These are phyloP conservation scores for Salix udensis DNA, from an alignment of 345 rosid genomes.

Conservation along the genomic window DNA sequence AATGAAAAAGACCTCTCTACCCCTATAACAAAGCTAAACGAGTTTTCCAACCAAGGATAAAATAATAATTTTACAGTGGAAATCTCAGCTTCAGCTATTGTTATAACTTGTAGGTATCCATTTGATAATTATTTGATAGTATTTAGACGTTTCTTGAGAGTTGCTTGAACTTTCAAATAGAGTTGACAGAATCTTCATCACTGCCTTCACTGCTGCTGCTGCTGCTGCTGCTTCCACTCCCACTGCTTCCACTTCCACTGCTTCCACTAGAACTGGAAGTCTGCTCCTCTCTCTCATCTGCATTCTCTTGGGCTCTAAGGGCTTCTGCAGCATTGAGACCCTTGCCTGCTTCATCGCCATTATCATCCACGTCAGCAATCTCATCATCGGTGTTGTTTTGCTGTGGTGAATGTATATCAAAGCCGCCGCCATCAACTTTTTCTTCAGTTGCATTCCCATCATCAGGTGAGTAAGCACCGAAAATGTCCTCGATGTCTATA, in stretches of 20 bases:
- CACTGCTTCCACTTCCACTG: constrained; percentile 66
- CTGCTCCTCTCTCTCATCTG: constrained; percentile 32
- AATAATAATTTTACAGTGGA: too few relatives aligned
- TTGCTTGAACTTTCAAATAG: constrained; percentile 36
- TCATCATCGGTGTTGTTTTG: constrained; percentile 64
- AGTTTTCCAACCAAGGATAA: too few relatives aligned
- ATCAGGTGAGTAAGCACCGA: constrained; percentile 54
- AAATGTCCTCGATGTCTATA: constrained; percentile 53
- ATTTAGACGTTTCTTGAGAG: background rate
- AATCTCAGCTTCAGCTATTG: too few relatives aligned
- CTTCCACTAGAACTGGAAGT: constrained; percentile 64
- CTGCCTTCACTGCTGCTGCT: constrained; percentile 57
- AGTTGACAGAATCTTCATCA: constrained; percentile 66
- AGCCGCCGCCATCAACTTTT: constrained; percentile 28
- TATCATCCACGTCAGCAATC: constrained; percentile 82
- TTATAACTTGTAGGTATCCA: background rate
- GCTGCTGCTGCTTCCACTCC: constrained; percentile 56
- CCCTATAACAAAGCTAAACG: too few relatives aligned
- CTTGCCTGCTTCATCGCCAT: constrained; percentile 59
- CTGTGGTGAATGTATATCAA: constrained; percentile 36
- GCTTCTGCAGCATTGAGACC: constrained; percentile 94
- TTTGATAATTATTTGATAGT: background rate
- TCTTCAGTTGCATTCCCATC: constrained; percentile 34
- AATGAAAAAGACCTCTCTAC: too few relatives aligned
- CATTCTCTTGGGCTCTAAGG: constrained; percentile 77